A percentile compares a stretch with the other conserved stretches of the same genome.
These are phyloP conservation scores for Aureobasidium sp. DNA, from an alignment of 2,329 filamentous ascomycete species.

Conservation along the genomic window DNA sequence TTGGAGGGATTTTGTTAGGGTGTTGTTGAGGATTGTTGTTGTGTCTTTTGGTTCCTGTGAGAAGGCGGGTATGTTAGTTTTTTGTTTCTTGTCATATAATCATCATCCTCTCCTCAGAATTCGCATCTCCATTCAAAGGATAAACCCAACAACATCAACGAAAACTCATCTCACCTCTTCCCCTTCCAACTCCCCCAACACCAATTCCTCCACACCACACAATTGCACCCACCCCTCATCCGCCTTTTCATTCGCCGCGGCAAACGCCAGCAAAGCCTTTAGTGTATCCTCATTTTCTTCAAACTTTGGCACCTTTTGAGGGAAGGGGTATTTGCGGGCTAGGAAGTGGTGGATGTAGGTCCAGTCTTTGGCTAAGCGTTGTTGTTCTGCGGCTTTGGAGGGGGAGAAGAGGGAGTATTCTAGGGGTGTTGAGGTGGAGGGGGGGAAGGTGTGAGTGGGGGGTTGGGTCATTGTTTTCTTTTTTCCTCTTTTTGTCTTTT, in stretches of 20 bases:
- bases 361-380: constrained; percentile 85
- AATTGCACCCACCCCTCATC: constrained; percentile 61
- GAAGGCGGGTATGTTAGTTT: neutral
- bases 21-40: neutral
- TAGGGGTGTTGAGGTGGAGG: constrained; percentile 16
- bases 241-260: constrained; percentile 67
- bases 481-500: neutral
- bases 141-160: neutral
- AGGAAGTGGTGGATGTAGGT: constrained; percentile 82
- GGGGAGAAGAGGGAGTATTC: constrained; percentile 50
- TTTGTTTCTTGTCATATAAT: neutral
- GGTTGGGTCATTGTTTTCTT: neutral
- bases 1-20: neutral
- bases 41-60: neutral
- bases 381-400: constrained; percentile 63
- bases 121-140: neutral
- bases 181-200: constrained; percentile 47
- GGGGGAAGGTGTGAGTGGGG: neutral
- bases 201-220: constrained; percentile 51
- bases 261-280: constrained; percentile 64
- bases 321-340: constrained; percentile 54
- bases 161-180: neutral
- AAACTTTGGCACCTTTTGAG: constrained; percentile 60
- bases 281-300: constrained; percentile 84
- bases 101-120: neutral